phyloP scores from a whole-genome alignment of 179 eudicot genomes.

The Beta macrorhiza region DNA sequence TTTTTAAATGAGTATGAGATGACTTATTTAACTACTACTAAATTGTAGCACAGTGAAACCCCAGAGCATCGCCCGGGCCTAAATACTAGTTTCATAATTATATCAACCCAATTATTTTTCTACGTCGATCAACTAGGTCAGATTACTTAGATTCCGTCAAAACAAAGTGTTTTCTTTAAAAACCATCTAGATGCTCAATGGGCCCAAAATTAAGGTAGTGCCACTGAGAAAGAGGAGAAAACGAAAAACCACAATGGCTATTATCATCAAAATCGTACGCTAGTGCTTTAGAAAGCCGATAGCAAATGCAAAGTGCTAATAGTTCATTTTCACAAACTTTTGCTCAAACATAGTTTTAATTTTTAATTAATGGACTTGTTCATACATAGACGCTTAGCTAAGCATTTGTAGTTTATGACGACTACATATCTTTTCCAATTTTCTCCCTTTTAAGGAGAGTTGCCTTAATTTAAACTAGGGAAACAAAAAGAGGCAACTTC shows the following conservation, averaged over 20 bases:
- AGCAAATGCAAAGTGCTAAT: neutral
- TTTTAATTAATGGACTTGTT: neutral
- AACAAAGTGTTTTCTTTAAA: neutral
- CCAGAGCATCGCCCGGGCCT: no score
- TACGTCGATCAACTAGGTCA: no score
- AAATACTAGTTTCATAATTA: no score
- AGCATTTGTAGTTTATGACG: neutral
- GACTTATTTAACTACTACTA: no score
- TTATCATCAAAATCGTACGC: neutral
- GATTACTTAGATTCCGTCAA: no score
- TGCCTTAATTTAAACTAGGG: no score
- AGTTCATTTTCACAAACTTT: neutral
- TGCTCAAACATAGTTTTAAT: neutral
- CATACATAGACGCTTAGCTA: neutral
- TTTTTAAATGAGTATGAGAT: no score
- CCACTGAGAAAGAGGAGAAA: neutral
- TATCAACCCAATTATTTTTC: no score
- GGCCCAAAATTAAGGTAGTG: neutral
- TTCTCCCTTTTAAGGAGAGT: no score
- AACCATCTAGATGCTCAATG: neutral
- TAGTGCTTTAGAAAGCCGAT: neutral
- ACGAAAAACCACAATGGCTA: neutral
- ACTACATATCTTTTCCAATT: neutral
- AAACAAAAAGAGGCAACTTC: no score
- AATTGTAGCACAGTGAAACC: no score